Evolutionary conservation across 2,329 filamentous ascomycete genomes (phyloP), one percentile per base, ranked within the genome.

Genomic region (Gremmenia infestans): DNA sequence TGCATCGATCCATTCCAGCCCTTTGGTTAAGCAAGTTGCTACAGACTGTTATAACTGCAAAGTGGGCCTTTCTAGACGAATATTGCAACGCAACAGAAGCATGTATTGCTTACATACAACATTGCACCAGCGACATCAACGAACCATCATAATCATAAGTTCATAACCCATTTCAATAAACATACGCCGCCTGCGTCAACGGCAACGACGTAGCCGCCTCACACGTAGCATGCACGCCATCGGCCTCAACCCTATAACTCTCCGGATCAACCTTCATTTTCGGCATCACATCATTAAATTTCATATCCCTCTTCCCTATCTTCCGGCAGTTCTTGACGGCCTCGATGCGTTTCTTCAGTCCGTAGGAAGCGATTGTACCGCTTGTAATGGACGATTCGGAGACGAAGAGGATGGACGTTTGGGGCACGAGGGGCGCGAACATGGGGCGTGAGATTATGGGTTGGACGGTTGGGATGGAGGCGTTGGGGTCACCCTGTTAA

Each of bases 191-290:
- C 76, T 96, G 91, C 57, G 87, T 85, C 69, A 96, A 76, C 6
- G 91, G 91, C 72, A 97, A 71, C 51, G 69, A 78, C 25, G 78
- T 77, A 22, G 88, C 82, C 4, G 91, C 89, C 72, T 87, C 89
- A 0, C 90, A 90, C 43, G 76, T 80, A 68, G 88, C 92, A 37
- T 85, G 75, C 71, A 81, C 73, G 0, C 89, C 91, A 72, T 96
- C 91, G 1, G 92, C 92, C 74, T 93, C 86, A 25, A 97, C 92
- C 15, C 78, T 81, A 75, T 97, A 97, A 67, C 82, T 86, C 79
- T 97, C 93, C 5, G 93, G 89, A 71, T 97, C 92, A 58, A 97
- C 92, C 66, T 78, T 85, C 89, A 97, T 97, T 74, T 80, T 83
- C 14, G 93, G 93, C 82, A 84, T 91, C 53, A 74, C 73, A 67